Percentiles rank a stretch among this genome's conserved stretches.
These are phyloP conservation scores for Aspergillus pseudonomiae DNA, from an alignment of 2,329 filamentous ascomycete species.

Conservation along the genomic window DNA sequence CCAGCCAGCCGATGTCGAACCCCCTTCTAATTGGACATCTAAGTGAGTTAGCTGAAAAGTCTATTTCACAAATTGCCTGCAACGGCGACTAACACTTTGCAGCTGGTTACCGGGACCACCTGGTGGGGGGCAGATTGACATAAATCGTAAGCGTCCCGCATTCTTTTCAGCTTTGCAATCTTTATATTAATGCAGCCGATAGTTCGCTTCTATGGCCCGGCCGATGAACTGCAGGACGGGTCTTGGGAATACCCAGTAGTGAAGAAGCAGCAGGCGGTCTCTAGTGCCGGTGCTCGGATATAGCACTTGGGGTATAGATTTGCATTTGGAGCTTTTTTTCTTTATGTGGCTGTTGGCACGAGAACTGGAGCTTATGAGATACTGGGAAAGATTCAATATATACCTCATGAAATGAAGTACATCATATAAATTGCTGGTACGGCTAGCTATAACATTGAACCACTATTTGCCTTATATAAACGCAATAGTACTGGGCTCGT, in stretches of 20 bases:
- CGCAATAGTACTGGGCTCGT: neutral
- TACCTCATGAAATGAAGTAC: neutral
- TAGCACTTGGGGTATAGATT: neutral
- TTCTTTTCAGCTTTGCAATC: neutral
- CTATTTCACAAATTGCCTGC: neutral
- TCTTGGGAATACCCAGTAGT: neutral
- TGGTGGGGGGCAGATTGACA: neutral
- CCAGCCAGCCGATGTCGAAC: slow-evolving; percentile 27
- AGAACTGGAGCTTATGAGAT: neutral
- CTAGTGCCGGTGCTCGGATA: neutral
- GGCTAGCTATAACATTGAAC: neutral
- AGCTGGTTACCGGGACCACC: neutral
- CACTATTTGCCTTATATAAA: neutral
- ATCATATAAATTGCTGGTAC: neutral
- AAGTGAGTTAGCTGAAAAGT: slow-evolving; percentile 5
- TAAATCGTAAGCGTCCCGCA: neutral
- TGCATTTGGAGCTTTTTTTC: neutral
- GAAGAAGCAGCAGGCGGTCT: neutral
- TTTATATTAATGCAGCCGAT: neutral
- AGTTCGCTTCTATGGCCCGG: neutral
- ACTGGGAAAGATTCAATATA: neutral
- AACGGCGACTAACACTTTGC: neutral
- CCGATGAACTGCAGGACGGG: neutral
- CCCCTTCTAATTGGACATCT: slow-evolving; percentile 29
- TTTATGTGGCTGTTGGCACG: neutral